Conservation (phyloP, 139 green algal species). For the Coccomyxa sp. region DNA sequence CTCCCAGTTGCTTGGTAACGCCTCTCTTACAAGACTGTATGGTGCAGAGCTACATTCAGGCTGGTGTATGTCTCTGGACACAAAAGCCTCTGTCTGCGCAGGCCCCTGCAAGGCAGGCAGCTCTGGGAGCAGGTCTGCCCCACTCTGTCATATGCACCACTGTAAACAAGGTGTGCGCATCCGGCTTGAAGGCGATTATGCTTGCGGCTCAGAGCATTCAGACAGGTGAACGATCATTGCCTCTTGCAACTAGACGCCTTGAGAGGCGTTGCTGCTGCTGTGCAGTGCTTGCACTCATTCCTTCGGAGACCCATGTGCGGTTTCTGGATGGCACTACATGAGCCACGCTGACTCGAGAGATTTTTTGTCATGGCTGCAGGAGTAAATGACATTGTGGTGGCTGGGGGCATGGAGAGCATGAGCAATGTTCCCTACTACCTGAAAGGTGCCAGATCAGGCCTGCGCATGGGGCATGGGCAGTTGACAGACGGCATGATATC, state of each 20-base stretch:
- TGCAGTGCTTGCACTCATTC: background rate
- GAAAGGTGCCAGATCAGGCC: conserved; percentile 39
- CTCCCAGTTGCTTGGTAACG: too few species aligned
- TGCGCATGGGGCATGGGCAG: conserved; percentile 53
- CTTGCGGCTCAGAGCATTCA: conserved; percentile 73
- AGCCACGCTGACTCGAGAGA: background rate
- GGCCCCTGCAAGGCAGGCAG: conserved; percentile 82
- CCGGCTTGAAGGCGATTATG: conserved; percentile 85
- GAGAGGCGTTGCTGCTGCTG: background rate
- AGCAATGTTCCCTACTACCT: conserved; percentile 84
- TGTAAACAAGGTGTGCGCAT: conserved; percentile 91
- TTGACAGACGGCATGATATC: conserved; percentile 55
- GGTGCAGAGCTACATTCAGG: background rate
- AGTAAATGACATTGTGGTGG: conserved; percentile 63
- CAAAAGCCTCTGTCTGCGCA: conserved; percentile 22
- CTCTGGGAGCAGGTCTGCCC: conserved; percentile 69
- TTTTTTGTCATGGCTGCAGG: conserved; percentile 17
- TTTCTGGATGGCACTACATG: too few species aligned
- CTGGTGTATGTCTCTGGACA: background rate
- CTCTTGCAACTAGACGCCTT: background rate
- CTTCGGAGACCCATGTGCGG: background rate
- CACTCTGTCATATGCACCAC: conserved; percentile 61
- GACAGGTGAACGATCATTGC: conserved; percentile 22
- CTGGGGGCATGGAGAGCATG: conserved; percentile 93
- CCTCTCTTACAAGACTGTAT: background rate